These are phyloP conservation scores for Neocucurbitaria cava DNA, from an alignment of 2,329 filamentous ascomycete species.

Conservation along the genomic window DNA sequence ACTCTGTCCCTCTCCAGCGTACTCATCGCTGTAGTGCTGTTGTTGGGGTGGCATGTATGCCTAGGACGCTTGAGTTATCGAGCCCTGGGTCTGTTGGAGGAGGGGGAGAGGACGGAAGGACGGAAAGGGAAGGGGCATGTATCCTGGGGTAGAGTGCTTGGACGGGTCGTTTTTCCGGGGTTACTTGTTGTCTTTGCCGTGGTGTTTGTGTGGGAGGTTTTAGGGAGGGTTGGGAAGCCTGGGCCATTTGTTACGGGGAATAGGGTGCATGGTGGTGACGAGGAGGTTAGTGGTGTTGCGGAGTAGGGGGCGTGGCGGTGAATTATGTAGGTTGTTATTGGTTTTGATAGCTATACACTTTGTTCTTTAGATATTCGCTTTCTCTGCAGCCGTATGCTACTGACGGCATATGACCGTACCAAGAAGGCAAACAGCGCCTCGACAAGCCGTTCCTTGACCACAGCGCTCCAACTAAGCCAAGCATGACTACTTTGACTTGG, in stretches of 20 bases:
- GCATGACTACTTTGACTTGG: too few species aligned
- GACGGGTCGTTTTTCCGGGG: slow-evolving; percentile 13
- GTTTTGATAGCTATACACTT: too few species aligned
- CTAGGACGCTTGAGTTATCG: slow-evolving; percentile 18
- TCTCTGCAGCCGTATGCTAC: too few species aligned
- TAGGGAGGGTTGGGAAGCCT: neutral
- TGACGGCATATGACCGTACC: too few species aligned
- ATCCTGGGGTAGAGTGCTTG: slow-evolving; percentile 17
- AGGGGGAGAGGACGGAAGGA: neutral
- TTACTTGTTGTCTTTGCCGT: slow-evolving; percentile 11
- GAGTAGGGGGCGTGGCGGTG: too few species aligned
- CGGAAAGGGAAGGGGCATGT: neutral
- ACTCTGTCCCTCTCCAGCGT: slow-evolving; percentile 1
- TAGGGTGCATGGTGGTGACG: neutral
- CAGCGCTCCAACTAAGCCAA: too few species aligned
- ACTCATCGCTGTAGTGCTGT: slow-evolving; percentile 3
- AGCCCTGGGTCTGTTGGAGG: slow-evolving; percentile 13
- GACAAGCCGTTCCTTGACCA: too few species aligned
- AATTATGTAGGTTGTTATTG: too few species aligned
- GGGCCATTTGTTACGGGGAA: neutral
- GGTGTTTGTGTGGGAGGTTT: slow-evolving; percentile 8
- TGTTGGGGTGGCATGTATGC: slow-evolving; percentile 24
- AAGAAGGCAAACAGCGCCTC: too few species aligned
- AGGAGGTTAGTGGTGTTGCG: neutral
- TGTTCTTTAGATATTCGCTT: too few species aligned